Conservation (phyloP, 305 asterid genomes). For the Withania somnifera region DNA sequence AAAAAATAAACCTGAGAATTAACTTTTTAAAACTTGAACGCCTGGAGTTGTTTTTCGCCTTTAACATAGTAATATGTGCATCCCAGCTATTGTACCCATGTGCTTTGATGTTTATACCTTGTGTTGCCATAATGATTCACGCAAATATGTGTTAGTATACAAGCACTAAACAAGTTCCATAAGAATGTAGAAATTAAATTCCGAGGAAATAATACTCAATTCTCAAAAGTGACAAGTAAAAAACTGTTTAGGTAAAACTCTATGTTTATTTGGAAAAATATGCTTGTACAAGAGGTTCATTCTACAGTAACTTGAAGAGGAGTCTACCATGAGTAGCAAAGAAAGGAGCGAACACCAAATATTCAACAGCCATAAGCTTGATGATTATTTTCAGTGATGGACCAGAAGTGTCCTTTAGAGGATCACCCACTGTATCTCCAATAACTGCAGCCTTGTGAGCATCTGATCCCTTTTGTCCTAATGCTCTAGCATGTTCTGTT, state of each 20-base stretch:
- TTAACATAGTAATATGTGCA: not conserved
- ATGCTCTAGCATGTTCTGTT: conserved; percentile 8
- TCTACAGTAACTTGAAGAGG: conserved; percentile 1
- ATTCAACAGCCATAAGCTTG: conserved; percentile 16
- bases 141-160: not conserved
- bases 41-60: not conserved
- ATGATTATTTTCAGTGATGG: conserved; percentile 13
- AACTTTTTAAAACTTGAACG: not conserved
- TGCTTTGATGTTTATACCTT: not conserved
- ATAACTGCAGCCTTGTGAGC: conserved; percentile 17
- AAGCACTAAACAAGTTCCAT: not conserved
- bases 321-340: conserved; percentile 10
- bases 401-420: conserved; percentile 12
- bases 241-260: not conserved
- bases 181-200: not conserved
- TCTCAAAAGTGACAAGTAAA: not conserved
- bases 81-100: not conserved
- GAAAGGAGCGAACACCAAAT: conserved; percentile 14
- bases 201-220: not conserved
- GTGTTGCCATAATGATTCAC: not conserved
- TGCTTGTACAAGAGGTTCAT: not conserved
- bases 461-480: conserved; percentile 14
- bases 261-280: not conserved
- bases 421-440: conserved; percentile 17
- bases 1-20: not conserved